Base-by-base conservation (phyloP, 139 green algal genomes). In the Marvania coccoides region DNA sequence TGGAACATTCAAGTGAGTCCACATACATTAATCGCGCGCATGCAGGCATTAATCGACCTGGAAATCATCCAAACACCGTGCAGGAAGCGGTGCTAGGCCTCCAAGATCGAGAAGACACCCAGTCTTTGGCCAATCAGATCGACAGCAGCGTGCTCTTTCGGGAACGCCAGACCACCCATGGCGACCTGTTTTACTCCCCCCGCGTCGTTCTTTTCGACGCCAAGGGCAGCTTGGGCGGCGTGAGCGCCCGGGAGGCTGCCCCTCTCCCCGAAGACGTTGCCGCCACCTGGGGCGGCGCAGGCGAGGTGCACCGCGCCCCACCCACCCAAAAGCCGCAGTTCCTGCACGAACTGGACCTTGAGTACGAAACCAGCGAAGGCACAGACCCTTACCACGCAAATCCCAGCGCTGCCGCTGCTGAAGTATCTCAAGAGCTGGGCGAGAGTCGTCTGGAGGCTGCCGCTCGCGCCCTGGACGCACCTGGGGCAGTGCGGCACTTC, bases 1-100 rank as follows among this genome's bases (percentile, higher is more conserved):
- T 96, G 90, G 90, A 96, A 96, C 65, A 66, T 96, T 8, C 89
- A 95, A 82, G 89, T 83, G 19, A 23, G 15, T 37, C 65, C n/a
- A 30, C n/a, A 34, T 55, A 7, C 4, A 9, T 40, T 12, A 26
- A 12, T 23, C 9, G 37, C 15, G 53, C 38, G 38, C 24, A 57
- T 69, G 35, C 23, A 62, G 4, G 47, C 58, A 4, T 26, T 10
- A 47, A 61, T 10, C 28, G 36, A 29, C 5, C 48, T 58, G 15
- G 15, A 47, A 10, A 5, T 56, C 30, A 24, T 19, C 14, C 36
- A 8, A 15, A 53, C 28, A 23, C 28, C 19, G 6, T 42, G 48
- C 79, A 91, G 84, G 85, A 92, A 72, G 85, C 90, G 47, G 39
- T 81, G 3, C 63, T 90, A 10, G 85, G 76, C 6, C 71, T 81